phyloP scores from a whole-genome alignment of 179 eudicot species.

The Carnegiea gigantea region DNA sequence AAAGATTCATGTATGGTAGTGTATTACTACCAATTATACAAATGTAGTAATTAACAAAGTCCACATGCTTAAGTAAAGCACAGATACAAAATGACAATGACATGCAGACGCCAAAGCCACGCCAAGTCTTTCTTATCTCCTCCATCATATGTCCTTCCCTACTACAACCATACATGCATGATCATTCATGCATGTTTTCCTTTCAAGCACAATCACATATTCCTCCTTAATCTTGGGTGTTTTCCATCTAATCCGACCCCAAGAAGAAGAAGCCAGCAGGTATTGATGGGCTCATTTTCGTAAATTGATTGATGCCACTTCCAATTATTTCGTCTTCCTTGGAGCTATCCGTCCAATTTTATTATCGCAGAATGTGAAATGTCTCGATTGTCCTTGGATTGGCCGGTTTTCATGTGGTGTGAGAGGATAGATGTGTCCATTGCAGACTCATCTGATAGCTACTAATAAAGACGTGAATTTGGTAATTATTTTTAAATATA shows the following conservation, averaged over 20 bases:
- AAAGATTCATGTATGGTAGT: too few species aligned
- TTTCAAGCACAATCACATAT: background rate
- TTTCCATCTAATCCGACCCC: background rate
- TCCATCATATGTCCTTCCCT: background rate
- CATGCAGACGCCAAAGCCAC: constrained; percentile 38
- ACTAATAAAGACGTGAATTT: too few species aligned
- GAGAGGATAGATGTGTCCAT: background rate
- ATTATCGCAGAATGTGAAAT: background rate
- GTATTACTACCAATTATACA: too few species aligned
- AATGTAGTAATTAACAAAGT: background rate
- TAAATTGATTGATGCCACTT: background rate
- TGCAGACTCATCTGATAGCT: too few species aligned
- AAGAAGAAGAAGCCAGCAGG: background rate
- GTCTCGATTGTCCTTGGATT: background rate
- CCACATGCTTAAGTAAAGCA: background rate
- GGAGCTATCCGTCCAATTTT: background rate
- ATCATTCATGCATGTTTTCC: background rate
- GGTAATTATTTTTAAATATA: too few species aligned
- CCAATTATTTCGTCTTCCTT: background rate
- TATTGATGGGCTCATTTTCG: background rate
- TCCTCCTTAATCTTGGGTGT: background rate
- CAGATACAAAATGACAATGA: constrained; percentile 28
- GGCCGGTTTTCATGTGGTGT: background rate
- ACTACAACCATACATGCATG: background rate
- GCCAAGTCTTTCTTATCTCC: constrained; percentile 47